Evolutionary conservation across 345 rosid species (phyloP), one percentile per base, ranked within the genome.

Genomic region (Trapa incisa): DNA sequence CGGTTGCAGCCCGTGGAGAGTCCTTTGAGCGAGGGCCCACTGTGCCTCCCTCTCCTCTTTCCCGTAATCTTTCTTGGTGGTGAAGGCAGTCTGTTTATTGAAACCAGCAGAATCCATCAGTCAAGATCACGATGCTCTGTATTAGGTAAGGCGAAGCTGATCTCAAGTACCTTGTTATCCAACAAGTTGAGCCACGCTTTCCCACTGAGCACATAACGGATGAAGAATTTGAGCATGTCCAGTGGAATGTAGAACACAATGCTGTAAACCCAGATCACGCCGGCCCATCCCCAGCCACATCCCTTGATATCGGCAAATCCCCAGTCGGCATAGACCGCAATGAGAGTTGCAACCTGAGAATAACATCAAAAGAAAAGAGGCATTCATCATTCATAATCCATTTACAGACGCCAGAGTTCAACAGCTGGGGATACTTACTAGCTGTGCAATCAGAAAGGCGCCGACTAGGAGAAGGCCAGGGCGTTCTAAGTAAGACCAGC

Each of bases 261-360:
- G 36, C 77, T 79, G 80, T 67, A 79, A 37, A 75, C 2, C 82
- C 80, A 79, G 66, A 79, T 69, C 8, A 66, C 73, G 47, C 80
- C 82, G 5, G 80, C 82, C 85, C 85, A 82, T 69, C 83, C 83
- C 85, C 85, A 82, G 0, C 85, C 85, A 37, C 76, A 70, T 33
- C 85, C 85, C 69, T 75, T 66, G 57, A 82, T 77, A 0, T 69
- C 67, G 6, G 85, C 85, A 58, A 82, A 82, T 14, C 67, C 54
- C 85, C 85, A 82, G 52, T 57, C 68, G 61, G 85, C 85, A 69
- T 82, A 82, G 4, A 77, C 85, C 10, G 85, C 85, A 17, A 82
- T 75, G 71, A 82, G 10, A n/a, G 85, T 79, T 13, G 85, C 85
- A 62, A 79, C 71, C 85, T 82, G 74, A 13, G 63, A 37, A 29